Evolutionary conservation across 2,329 filamentous ascomycete species (phyloP).

Genomic region (Chaetothyriales sp.): DNA sequence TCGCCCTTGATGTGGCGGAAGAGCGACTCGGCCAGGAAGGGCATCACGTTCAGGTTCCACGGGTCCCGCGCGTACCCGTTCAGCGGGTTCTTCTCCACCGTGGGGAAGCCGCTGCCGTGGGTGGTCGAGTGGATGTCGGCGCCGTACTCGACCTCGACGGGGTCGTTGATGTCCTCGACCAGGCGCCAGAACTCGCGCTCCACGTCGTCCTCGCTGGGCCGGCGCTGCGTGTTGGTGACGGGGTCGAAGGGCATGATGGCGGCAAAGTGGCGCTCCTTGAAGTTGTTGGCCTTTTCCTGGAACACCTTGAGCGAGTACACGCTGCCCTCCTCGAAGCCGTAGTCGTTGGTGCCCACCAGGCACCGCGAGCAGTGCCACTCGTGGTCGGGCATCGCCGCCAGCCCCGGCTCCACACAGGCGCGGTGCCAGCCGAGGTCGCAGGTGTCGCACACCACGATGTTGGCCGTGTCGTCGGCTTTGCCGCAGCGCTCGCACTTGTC

Average conservation of each 20-base stretch:
- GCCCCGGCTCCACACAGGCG: conserved; percentile 73
- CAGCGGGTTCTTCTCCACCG: conserved; percentile 75
- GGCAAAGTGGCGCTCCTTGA: conserved; percentile 88
- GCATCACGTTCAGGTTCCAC: conserved; percentile 92
- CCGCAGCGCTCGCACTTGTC: conserved; percentile 78
- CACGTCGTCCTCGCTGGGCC: conserved; percentile 86
- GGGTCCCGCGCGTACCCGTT: conserved; percentile 79
- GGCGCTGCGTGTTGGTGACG: conserved; percentile 62
- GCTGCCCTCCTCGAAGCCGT: conserved; percentile 92
- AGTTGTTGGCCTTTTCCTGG: conserved; percentile 87
- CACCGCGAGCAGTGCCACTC: conserved; percentile 97
- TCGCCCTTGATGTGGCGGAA: conserved; percentile 97
- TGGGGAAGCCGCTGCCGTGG: conserved; percentile 92
- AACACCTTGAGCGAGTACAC: conserved; percentile 92
- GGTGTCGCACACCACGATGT: conserved; percentile 72
- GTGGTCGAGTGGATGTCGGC: conserved; percentile 97
- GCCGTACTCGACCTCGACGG: conserved; percentile 94
- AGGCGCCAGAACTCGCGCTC: conserved; percentile 95
- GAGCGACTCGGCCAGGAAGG: conserved; percentile 77
- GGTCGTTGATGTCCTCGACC: conserved; percentile 85
- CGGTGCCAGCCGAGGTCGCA: conserved; percentile 85
- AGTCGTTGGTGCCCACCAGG: conserved; percentile 89
- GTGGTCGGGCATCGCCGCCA: conserved; percentile 61
- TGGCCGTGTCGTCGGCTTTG: conserved; percentile 57
- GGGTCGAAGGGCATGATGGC: conserved; percentile 69